Conservation (phyloP, 1,284 basidiomycete species). For the Apiotrichum akiyoshidainum region DNA sequence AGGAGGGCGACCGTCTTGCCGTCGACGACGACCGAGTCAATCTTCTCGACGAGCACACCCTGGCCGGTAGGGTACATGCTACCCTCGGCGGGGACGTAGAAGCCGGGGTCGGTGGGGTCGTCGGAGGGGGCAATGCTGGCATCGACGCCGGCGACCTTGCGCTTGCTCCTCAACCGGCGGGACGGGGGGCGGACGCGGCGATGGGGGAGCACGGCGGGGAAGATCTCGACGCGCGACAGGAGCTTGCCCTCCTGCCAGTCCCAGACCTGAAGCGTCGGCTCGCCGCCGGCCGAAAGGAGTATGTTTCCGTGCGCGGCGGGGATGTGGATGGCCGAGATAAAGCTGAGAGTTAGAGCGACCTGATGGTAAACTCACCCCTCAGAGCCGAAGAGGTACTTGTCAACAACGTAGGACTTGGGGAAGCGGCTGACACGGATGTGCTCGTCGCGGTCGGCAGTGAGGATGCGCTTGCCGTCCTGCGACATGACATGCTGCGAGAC, state of each 20-base stretch:
- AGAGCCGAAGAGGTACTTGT: conserved; percentile 79
- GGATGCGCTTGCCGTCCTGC: conserved; percentile 65
- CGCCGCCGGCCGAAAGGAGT: conserved; percentile 84
- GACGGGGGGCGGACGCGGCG: conserved; percentile 55
- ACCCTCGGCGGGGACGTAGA: conserved; percentile 39
- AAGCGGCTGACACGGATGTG: conserved; percentile 88
- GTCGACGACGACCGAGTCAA: conserved; percentile 29
- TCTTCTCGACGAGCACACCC: conserved; percentile 46
- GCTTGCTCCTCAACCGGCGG: conserved; percentile 32
- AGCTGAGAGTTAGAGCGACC: conserved; percentile 55
- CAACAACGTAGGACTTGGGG: conserved; percentile 75
- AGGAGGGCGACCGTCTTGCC: conserved; percentile 39
- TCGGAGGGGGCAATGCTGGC: conserved; percentile 7
- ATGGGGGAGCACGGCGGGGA: conserved; percentile 60
- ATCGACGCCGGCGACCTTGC: conserved; percentile 29
- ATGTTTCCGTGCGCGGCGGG: conserved; percentile 55
- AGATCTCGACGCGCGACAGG: conserved; percentile 58
- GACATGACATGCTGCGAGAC: conserved; percentile 69
- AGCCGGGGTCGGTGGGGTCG: conserved; percentile 29
- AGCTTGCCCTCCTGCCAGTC: conserved; percentile 66
- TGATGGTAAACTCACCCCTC: conserved; percentile 59
- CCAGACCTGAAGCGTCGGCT: conserved; percentile 72
- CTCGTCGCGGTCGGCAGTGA: conserved; percentile 87
- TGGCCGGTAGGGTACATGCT: conserved; percentile 42
- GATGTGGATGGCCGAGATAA: conserved; percentile 74